A percentile compares a stretch with the other conserved stretches of the same genome.
These are phyloP conservation scores for Tetracladium maxilliforme DNA, from an alignment of 2,329 filamentous ascomycete genomes.

Conservation along the genomic window DNA sequence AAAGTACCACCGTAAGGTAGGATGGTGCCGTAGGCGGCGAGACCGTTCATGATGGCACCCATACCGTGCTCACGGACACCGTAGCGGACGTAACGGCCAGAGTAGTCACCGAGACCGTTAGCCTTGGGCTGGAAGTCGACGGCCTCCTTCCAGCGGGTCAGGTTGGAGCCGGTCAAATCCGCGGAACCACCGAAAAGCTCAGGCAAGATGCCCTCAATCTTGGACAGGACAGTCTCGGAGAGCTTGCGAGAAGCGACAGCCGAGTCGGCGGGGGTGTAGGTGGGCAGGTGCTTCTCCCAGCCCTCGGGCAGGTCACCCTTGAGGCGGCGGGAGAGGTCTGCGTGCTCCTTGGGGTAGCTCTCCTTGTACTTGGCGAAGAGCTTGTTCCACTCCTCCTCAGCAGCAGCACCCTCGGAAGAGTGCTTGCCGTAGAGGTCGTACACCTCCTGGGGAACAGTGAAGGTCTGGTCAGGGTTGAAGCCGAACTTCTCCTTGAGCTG, in stretches of 20 bases:
- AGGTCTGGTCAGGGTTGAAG: conserved; percentile 88
- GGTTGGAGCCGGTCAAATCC: conserved; percentile 95
- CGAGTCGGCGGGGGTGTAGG: conserved; percentile 73
- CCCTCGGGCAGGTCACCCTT: conserved; percentile 78
- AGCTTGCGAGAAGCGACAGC: conserved; percentile 91
- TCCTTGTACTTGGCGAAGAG: conserved; percentile 75
- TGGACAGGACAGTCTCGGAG: conserved; percentile 83
- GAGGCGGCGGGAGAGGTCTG: conserved; percentile 70
- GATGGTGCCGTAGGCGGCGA: conserved; percentile 87
- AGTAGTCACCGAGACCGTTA: conserved; percentile 75
- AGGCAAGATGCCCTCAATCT: conserved; percentile 69
- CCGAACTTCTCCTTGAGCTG: conserved; percentile 90
- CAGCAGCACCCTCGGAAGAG: conserved; percentile 70
- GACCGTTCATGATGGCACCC: conserved; percentile 89
- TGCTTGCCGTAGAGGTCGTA: conserved; percentile 85
- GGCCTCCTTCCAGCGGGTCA: conserved; percentile 95
- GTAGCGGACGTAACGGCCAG: conserved; percentile 83
- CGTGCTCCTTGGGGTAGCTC: conserved; percentile 64
- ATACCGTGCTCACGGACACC: conserved; percentile 87
- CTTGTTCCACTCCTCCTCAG: conserved; percentile 91
- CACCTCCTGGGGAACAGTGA: conserved; percentile 86
- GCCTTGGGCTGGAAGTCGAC: conserved; percentile 92
- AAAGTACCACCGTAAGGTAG: conserved; percentile 93
- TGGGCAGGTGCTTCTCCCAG: conserved; percentile 88
- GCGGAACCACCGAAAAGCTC: conserved; percentile 93